Percentiles rank a stretch among this genome's conserved stretches.
Conservation (phyloP, 257 asterid genomes). For the Penstemon davidsonii region DNA sequence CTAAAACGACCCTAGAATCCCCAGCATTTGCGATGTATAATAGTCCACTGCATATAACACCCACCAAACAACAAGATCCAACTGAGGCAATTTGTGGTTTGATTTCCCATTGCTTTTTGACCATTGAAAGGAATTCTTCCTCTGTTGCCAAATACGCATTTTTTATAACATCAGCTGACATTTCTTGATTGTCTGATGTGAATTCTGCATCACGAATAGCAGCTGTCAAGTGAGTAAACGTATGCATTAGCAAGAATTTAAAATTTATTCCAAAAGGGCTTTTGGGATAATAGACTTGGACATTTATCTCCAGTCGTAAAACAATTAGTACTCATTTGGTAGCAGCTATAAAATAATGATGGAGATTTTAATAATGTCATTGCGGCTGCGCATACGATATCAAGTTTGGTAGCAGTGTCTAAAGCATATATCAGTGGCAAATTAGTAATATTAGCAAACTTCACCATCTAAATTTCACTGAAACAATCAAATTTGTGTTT, state of each 20-base stretch:
- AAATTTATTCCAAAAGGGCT: not conserved
- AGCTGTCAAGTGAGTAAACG: constrained; percentile 42
- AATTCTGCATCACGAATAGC: constrained; percentile 62
- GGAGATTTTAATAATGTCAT: no score
- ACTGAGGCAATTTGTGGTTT: constrained; percentile 77
- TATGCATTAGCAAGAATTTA: constrained; percentile 28
- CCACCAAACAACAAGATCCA: constrained; percentile 86
- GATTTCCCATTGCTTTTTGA: constrained; percentile 60
- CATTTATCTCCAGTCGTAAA: not conserved
- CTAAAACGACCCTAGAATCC: constrained; percentile 79
- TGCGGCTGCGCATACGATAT: no score
- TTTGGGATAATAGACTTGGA: not conserved
- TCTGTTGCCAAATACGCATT: constrained; percentile 75
- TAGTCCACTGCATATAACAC: constrained; percentile 59
- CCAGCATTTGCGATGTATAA: constrained; percentile 80
- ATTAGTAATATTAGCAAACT: no score
- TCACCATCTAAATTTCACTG: no score
- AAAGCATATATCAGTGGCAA: no score
- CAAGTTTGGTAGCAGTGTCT: no score
- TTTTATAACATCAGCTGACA: constrained; percentile 71
- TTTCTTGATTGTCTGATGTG: constrained; percentile 58
- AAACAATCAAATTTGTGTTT: no score
- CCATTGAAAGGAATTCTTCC: constrained; percentile 69
- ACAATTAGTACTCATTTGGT: no score
- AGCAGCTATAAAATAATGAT: no score